These are phyloP conservation scores for Tetrahymena elliotti DNA, from an alignment of 73 alveolate species.

Conservation along the genomic window DNA sequence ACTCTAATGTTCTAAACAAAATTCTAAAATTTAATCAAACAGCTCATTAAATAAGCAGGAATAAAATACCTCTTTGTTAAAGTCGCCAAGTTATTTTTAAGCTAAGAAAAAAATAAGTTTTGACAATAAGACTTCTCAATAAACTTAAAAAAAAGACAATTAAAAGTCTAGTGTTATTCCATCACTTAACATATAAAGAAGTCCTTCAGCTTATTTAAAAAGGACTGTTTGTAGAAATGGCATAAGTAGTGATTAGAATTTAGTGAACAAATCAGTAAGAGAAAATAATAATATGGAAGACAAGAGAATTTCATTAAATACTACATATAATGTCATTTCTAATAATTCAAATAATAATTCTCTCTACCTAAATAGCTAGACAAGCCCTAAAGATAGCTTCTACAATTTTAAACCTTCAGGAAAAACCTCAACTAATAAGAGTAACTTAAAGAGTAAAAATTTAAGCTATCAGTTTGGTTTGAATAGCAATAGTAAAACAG, in stretches of 20 bases:
- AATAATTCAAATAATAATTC: neutral
- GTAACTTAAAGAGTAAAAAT: neutral
- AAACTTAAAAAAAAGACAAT: neutral
- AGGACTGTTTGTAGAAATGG: neutral
- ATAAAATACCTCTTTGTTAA: neutral
- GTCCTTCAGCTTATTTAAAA: neutral
- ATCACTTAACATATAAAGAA: neutral
- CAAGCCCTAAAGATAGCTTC: neutral
- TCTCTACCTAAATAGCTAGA: neutral
- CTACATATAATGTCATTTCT: neutral
- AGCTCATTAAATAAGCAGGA: neutral
- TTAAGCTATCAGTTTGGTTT: neutral
- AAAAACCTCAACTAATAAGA: neutral
- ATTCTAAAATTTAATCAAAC: too few relatives aligned
- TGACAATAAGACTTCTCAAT: neutral
- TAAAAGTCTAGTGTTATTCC: neutral
- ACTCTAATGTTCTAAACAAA: too few relatives aligned
- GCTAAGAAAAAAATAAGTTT: neutral
- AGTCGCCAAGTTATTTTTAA: neutral
- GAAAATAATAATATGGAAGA: neutral
- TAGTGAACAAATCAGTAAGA: neutral
- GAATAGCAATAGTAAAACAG: neutral
- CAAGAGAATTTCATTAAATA: neutral
- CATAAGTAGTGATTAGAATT: neutral
- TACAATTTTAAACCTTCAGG: neutral